Evolutionary conservation across 371 early-diverging fungal genomes (phyloP).

Genomic region (Lichtheimia ramosa): DNA sequence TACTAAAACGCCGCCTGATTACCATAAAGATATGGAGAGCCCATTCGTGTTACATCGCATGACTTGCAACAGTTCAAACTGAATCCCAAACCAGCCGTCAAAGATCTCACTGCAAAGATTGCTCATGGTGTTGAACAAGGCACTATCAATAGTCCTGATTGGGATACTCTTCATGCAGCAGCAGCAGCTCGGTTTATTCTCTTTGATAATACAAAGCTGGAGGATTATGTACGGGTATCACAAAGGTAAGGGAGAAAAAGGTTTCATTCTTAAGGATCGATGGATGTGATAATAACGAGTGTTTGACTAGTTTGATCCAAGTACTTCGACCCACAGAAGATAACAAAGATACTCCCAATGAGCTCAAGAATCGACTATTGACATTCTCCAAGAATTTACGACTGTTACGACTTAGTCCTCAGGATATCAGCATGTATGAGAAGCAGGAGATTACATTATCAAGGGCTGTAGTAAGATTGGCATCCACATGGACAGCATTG

Average conservation of each 20-base stretch:
- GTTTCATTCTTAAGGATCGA: too few relatives aligned
- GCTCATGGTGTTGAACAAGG: slow-evolving; percentile 46
- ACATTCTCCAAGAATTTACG: slow-evolving; percentile 36
- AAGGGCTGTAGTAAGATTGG: slow-evolving; percentile 31
- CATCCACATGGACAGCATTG: slow-evolving; percentile 36
- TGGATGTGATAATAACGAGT: not conserved
- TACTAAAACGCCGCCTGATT: not conserved
- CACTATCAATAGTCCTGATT: slow-evolving; percentile 59
- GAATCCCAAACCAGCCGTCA: slow-evolving; percentile 46
- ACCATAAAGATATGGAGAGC: slow-evolving; percentile 44
- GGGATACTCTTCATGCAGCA: slow-evolving; percentile 56
- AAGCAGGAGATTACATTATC: slow-evolving; percentile 38
- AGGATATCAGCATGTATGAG: slow-evolving; percentile 49
- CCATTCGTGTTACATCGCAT: slow-evolving; percentile 34
- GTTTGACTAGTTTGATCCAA: slow-evolving; percentile 24
- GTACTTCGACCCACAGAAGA: slow-evolving; percentile 30
- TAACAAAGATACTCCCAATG: slow-evolving; percentile 1
- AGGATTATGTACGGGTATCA: slow-evolving; percentile 48
- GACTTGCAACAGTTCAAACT: slow-evolving; percentile 39
- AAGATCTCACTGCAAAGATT: slow-evolving; percentile 46
- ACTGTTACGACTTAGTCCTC: slow-evolving; percentile 36
- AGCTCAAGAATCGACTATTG: slow-evolving; percentile 35
- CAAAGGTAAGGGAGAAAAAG: slow-evolving; percentile 38
- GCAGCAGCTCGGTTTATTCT: slow-evolving; percentile 42
- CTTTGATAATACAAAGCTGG: slow-evolving; percentile 45